Percentiles rank a stretch among this genome's conserved stretches.
phyloP scores from a whole-genome alignment of 495 filamentous ascomycete genomes.

The Penicillium canescens region DNA sequence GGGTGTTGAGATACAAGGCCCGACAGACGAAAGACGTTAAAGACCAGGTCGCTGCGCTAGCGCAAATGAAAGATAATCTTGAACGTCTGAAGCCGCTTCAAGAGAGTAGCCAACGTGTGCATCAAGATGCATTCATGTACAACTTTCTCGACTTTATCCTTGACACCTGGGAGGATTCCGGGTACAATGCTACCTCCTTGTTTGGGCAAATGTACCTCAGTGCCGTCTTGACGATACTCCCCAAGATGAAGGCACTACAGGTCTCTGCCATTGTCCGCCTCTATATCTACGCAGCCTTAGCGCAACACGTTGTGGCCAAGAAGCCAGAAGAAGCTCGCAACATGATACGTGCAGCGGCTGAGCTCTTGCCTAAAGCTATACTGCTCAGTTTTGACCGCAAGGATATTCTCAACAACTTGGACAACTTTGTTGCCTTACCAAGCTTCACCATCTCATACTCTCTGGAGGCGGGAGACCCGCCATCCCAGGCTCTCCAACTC shows the following conservation, averaged over 20 bases:
- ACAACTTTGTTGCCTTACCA: background rate
- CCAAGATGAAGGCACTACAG: background rate
- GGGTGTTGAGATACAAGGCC: background rate
- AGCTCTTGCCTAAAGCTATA: conserved; percentile 2
- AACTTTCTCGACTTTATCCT: conserved; percentile 1
- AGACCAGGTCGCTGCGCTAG: conserved; percentile 1
- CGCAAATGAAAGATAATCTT: background rate
- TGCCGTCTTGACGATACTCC: background rate
- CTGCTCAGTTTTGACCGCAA: conserved; percentile 2
- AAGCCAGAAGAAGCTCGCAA: background rate
- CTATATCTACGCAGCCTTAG: conserved; percentile 2
- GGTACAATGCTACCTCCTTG: background rate
- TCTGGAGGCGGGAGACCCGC: background rate
- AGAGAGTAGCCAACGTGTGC: background rate
- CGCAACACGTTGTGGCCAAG: background rate
- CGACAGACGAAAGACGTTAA: background rate
- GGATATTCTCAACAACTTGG: conserved; percentile 4
- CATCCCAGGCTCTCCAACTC: conserved; percentile 1
- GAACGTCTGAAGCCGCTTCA: background rate
- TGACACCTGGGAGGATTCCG: background rate
- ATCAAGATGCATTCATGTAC: background rate
- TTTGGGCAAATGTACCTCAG: background rate
- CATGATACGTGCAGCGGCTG: background rate
- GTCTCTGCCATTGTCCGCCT: background rate
- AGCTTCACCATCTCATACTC: conserved; percentile 2